Evolutionary conservation across 306 rosid species (phyloP), one percentile per base, ranked within the genome.

Genomic region (Pyrus bretschneideri): DNA sequence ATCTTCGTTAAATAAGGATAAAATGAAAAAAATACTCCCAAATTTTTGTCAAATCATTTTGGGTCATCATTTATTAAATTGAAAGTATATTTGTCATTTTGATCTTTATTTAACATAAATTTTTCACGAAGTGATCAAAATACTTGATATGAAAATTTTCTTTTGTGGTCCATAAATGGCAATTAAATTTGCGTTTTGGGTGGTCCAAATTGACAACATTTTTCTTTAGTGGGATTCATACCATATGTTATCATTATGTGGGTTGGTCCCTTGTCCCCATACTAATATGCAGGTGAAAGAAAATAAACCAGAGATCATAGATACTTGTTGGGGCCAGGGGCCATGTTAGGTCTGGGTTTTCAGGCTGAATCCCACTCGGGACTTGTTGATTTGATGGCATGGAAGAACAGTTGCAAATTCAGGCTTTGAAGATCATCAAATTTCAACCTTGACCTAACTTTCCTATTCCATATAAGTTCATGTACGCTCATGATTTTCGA

Each of bases 401-500:
- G 83, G 59, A 69, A 40, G 17, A 42, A 19, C 31, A 38, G 55
- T 45, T 61, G 52, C 67, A 54, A 67, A 80, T 35, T 44, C 62
- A 57, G 21, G 69, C 66, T 67, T 17, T 65, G 9, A 73, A 58
- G 27, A 17, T 23, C 62, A 57, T 72, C 61, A 67, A 17, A 57
- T 33, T 67, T 22, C 71, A n/a, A 25, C 35, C 54, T 12, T 62
- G 76, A 71, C 81, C 78, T 71, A 83, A 83, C 80, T 59, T 71
- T n/a, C 14, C 78, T 62, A 15, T 38, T 76, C 78, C 55, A 60
- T 83, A 76, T 68, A 66, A 55, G 59, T 76, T 59, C 18, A 62
- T 66, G n/a, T 40, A 71, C 19, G 19, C 17, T 63, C 11, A 3
- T 51, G 60, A 30, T 49, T 12, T 19, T 14, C 54, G 29, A 13